Evolutionary conservation across 83 land plant genomes (phyloP), one percentile per base, ranked within the genome.

Genomic region (Thuja plicata): DNA sequence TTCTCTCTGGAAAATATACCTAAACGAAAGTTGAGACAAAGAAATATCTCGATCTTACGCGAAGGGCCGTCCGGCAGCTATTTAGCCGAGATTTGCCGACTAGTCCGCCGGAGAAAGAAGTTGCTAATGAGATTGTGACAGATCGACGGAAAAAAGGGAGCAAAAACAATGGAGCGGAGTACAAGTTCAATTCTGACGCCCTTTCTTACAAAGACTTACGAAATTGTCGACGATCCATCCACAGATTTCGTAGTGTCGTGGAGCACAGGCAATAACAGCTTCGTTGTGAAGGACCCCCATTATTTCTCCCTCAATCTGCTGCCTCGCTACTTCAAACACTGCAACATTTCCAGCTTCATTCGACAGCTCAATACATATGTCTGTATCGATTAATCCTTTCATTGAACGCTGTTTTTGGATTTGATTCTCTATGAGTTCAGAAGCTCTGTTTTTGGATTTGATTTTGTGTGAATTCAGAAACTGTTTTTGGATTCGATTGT

Each of bases 351-450:
- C 60, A 88, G 88, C 88, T 88, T 88, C 17, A 66, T 88, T 0
- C 50, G 89, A 5, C 88, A 88, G 89, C 89, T 88, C 15, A 88
- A 83, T 15, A 88, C 62, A n/a, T 83, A 88, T 84, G 89, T 88
- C 5, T 57, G 89, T 19, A 54, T 54, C 57, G 16, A 54, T 15
- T 54, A 2, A 54, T 3, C 40, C 70, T 40, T 24, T 27, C 3
- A 43, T 43, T 43, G 45, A 43, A 43, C 4, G 45, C 45, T 43
- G 45, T 43, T 43, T 43, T 2, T 43, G 5, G 45, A 1, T 2
- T 43, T 5, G 45, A 43, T 3, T 43, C 5, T 41, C 1, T 41
- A 41, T 41, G 3, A 41, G 3, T 41, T 41, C 43, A 41, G 43
- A 41, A 41, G 3, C n/a, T n/a, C 43, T 41, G 3, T 41, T 41